Base-by-base conservation (phyloP, 495 filamentous ascomycete genomes). In the Podospora pseudoanserina region DNA sequence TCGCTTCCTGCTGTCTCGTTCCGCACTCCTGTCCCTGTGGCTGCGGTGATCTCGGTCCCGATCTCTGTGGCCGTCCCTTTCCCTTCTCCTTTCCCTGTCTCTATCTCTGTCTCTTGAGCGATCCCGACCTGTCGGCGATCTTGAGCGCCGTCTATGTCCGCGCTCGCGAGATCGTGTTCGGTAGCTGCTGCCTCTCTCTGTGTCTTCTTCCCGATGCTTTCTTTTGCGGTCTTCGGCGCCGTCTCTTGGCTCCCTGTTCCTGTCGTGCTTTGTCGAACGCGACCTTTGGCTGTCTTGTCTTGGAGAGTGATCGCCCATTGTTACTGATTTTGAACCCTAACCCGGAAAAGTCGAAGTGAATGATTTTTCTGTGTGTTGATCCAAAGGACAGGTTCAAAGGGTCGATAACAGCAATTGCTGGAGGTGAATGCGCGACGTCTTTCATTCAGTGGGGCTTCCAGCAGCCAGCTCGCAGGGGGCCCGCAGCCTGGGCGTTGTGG, bases 81-180 rank as follows among this genome's bases (percentile, higher is more conserved):
- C 67, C 13, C 70, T 67, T 59, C 63, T 34, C 27, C 65, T 67
- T 20, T 70, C 63, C 28, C 68, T 58, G n/a, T 75, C 71, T 23
- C 67, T 66, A 18, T 70, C 63, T 26, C 68, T 58, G 20, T 75
- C 71, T 39, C 67, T 68, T 4, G 75, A 76, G 19, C 68, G 76
- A 39, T 73, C 68, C 65, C 63, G 69, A 64, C 71, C 66, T 27
- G 72, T 69, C 19, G 80, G 80, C 18, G 79, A 79, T 63, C 72
- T 73, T 15, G 81, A 83, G 28, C 80, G 79, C 54, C 77, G 69
- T 54, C 69, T 71, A 27, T 70, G 71, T 58, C 70, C 72, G 9
- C 71, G 72, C 18, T 75, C 73, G 59, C 73, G 67, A 30, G 78
- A 80, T 13, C 70, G 72, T 58, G 64, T 68, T 28, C 73, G 71